Conservation (phyloP, 1,139 yeast genomes). For the Sugiyamaella paludigena region DNA sequence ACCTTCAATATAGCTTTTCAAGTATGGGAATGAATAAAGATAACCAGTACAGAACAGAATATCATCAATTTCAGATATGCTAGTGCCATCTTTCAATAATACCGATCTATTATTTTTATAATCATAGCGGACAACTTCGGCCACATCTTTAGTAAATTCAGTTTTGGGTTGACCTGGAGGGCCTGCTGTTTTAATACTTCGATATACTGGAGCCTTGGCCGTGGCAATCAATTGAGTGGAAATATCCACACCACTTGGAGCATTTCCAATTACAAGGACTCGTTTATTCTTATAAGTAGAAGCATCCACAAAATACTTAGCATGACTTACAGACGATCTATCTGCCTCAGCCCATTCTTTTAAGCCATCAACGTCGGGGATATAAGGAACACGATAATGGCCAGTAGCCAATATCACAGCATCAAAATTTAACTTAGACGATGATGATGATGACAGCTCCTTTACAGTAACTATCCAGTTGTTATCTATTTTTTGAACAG, state of each 20-base stretch:
- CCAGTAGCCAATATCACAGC: conserved; percentile 60
- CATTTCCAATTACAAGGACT: conserved; percentile 58
- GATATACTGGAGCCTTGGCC: conserved; percentile 43
- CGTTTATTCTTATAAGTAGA: conserved; percentile 41
- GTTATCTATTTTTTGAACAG: conserved; percentile 31
- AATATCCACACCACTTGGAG: conserved; percentile 62
- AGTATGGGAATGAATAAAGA: conserved; percentile 48
- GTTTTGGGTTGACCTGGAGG: conserved; percentile 17
- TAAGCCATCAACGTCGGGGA: conserved; percentile 56
- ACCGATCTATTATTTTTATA: conserved; percentile 12
- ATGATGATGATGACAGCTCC: neutral
- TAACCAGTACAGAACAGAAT: conserved; percentile 69
- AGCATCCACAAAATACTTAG: conserved; percentile 55
- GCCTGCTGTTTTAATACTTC: conserved; percentile 48
- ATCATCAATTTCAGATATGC: conserved; percentile 42
- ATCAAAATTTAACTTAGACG: conserved; percentile 39
- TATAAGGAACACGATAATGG: conserved; percentile 53
- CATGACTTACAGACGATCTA: conserved; percentile 54
- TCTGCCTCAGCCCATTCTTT: conserved; percentile 46
- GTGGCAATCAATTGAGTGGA: conserved; percentile 49
- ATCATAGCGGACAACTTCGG: conserved; percentile 15
- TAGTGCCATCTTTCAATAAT: conserved; percentile 22
- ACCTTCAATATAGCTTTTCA: conserved; percentile 26
- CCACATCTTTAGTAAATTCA: conserved; percentile 12
- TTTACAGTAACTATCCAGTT: conserved; percentile 28